These are phyloP conservation scores for Calycina herbarum DNA, from an alignment of 2,329 filamentous ascomycete species.

Conservation along the genomic window DNA sequence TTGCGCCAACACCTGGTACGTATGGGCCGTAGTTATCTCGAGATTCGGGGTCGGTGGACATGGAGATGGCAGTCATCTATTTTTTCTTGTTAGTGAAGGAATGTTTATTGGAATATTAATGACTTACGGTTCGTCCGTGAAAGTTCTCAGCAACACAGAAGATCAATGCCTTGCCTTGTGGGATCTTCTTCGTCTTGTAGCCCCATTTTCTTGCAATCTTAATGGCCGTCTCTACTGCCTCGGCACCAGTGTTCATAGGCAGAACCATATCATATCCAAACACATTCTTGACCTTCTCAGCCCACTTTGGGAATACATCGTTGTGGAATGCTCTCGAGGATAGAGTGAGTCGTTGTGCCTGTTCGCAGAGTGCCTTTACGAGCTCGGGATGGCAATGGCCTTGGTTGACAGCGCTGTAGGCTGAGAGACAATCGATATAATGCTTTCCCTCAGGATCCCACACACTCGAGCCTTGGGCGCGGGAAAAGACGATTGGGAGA, in stretches of 20 bases:
- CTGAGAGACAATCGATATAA: constrained; percentile 97
- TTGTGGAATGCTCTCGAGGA: constrained; percentile 97
- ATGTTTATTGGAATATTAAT: background rate
- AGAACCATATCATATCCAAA: constrained; percentile 98
- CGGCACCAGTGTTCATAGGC: constrained; percentile 97
- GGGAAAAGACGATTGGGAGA: constrained; percentile 87
- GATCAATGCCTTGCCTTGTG: constrained; percentile 78
- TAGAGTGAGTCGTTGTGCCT: constrained; percentile 85
- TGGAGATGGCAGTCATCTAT: constrained; percentile 83
- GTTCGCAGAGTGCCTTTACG: constrained; percentile 83
- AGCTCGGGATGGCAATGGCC: constrained; percentile 97
- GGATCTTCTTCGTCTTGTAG: constrained; percentile 92
- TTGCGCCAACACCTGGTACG: constrained; percentile 81
- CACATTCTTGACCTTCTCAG: constrained; percentile 82
- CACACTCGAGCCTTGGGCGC: constrained; percentile 80
- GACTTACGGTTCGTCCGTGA: constrained; percentile 84
- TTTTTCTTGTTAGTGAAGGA: constrained; percentile 16
- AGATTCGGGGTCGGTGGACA: constrained; percentile 94
- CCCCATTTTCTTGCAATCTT: constrained; percentile 98
- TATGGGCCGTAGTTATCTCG: constrained; percentile 95
- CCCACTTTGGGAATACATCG: constrained; percentile 95
- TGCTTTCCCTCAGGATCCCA: constrained; percentile 97
- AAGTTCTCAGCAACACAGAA: constrained; percentile 91
- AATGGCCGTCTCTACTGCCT: constrained; percentile 93
- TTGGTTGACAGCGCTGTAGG: constrained; percentile 97